These are phyloP conservation scores for Tetratostichococcus sp. DNA, from an alignment of 139 green algal genomes.

Conservation along the genomic window DNA sequence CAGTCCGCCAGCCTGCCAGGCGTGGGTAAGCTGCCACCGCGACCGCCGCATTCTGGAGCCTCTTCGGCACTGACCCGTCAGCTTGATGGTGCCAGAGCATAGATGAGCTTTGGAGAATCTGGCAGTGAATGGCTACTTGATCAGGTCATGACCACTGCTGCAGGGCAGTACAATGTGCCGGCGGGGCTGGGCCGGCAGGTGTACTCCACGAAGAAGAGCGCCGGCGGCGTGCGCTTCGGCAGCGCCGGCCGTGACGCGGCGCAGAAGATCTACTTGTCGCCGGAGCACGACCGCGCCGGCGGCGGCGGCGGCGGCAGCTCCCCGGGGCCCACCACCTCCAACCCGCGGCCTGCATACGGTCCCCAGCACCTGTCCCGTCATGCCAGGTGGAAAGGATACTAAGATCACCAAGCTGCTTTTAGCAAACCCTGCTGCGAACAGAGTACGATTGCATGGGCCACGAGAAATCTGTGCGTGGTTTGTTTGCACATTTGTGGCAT, in stretches of 20 bases:
- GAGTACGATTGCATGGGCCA: too few relatives aligned
- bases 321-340: background rate
- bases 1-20: conserved; percentile 3
- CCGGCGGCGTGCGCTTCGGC: conserved; percentile 26
- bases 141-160: too few relatives aligned
- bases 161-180: conserved; percentile 30
- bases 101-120: too few relatives aligned
- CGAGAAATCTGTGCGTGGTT: too few relatives aligned
- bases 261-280: conserved; percentile 22
- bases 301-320: background rate
- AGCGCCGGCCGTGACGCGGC: conserved; percentile 23
- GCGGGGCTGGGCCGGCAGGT: conserved; percentile 17
- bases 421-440: too few relatives aligned
- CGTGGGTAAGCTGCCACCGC: conserved; percentile 5
- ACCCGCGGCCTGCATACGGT: background rate
- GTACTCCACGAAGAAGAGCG: conserved; percentile 20
- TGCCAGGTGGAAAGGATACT: too few relatives aligned
- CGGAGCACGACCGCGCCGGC: background rate
- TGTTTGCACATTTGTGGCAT: too few relatives aligned
- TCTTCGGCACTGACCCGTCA: too few relatives aligned
- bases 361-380: background rate
- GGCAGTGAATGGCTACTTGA: too few relatives aligned
- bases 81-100: too few relatives aligned
- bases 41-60: too few relatives aligned
- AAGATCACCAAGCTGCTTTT: too few relatives aligned